Evolutionary conservation across 2,329 filamentous ascomycete species (phyloP).

Genomic region (Penicillium glabrum): DNA sequence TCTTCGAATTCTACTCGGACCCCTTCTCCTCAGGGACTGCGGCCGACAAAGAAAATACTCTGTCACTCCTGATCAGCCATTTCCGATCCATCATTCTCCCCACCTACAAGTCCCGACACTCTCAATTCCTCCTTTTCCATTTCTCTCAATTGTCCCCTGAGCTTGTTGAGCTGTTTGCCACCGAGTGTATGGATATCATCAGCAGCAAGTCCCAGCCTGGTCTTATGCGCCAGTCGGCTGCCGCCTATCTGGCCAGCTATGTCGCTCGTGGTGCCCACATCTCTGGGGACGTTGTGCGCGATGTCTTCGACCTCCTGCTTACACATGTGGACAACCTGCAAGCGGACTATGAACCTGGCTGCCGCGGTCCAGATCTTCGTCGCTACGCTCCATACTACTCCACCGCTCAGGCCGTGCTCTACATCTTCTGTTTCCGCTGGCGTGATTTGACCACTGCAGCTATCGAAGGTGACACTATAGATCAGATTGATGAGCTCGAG

Average conservation of each 20-base stretch:
- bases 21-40: conserved; percentile 69
- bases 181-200: conserved; percentile 70
- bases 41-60: conserved; percentile 67
- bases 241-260: conserved; percentile 91
- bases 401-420: conserved; percentile 82
- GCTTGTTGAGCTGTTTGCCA: conserved; percentile 79
- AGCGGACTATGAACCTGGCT: conserved; percentile 68
- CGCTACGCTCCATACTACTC: conserved; percentile 85
- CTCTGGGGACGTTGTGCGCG: conserved; percentile 71
- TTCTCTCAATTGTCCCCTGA: conserved; percentile 80
- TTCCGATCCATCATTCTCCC: conserved; percentile 87
- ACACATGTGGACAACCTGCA: conserved; percentile 75
- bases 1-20: conserved; percentile 80
- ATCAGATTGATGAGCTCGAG: conserved; percentile 54
- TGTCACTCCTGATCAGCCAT: conserved; percentile 78
- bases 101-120: conserved; percentile 87
- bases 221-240: conserved; percentile 77
- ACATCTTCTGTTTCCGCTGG: conserved; percentile 98
- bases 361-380: conserved; percentile 80
- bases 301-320: conserved; percentile 77
- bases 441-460: conserved; percentile 73
- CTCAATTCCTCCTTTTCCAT: conserved; percentile 94
- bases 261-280: conserved; percentile 87
- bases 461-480: conserved; percentile 54
- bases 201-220: conserved; percentile 69